Evolutionary conservation across 176 grass and related monocot species (phyloP).

Genomic region (Musa beccarii): DNA sequence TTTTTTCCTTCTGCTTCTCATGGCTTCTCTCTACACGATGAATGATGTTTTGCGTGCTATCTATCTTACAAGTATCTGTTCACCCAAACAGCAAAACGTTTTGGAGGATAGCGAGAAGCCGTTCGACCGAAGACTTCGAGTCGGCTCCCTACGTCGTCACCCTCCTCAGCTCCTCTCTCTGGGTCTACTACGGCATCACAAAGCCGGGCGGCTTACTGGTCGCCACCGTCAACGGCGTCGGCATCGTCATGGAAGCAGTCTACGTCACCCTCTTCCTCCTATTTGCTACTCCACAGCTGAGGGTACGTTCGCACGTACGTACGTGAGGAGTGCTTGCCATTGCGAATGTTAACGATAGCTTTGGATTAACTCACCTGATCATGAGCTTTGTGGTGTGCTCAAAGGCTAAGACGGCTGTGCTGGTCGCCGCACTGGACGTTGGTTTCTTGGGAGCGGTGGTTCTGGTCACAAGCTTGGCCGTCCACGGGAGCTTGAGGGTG

Average conservation of each 20-base stretch:
- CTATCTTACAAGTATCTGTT: not conserved
- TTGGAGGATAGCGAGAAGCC: conserved; percentile 5
- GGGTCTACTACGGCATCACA: conserved; percentile 7
- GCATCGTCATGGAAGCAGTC: conserved; percentile 2
- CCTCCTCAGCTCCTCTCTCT: conserved; percentile 2
- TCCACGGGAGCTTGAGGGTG: conserved; percentile 43
- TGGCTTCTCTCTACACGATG: not conserved
- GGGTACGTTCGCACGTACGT: not conserved
- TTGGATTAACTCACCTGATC: not conserved
- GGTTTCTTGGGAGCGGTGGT: conserved; percentile 40
- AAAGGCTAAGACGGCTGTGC: conserved; percentile 47
- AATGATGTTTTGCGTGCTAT: not conserved
- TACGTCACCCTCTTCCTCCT: conserved; percentile 11
- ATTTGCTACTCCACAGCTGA: not conserved
- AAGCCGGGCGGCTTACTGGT: conserved; percentile 13
- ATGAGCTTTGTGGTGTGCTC: not conserved
- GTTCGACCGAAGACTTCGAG: conserved; percentile 4
- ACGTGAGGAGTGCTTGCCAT: too few species aligned
- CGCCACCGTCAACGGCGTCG: conserved; percentile 5
- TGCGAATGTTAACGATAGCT: not conserved
- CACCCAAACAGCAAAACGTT: not conserved
- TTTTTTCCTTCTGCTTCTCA: not conserved
- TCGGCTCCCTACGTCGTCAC: not conserved
- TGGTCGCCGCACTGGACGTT: conserved; percentile 40
- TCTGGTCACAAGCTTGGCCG: conserved; percentile 14